Base-by-base conservation (phyloP, 257 asterid genomes). In the Petrea volubilis region DNA sequence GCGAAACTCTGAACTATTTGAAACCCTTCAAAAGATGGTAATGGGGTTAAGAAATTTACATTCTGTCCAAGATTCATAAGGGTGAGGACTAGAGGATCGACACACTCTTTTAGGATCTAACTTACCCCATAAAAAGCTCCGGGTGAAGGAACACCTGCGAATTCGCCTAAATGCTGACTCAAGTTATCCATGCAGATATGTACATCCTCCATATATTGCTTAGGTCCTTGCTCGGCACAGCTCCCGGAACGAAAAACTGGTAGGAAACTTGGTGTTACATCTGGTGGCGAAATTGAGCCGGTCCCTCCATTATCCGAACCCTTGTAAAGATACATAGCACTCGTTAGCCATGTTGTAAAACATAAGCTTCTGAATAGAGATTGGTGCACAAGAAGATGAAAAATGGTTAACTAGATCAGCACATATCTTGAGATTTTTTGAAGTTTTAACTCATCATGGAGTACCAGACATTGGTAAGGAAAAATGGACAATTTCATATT, bases 51-150 rank as follows among this genome's bases (percentile, higher is more conserved):
- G 28, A 8, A 13, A 24, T 27, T 23, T 52, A 49, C 28, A 23
- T 28, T 52, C 33, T 11, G 20, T 56, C 20, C 10, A 20, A 47
- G 28, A 13, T 29, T 43, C 17, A 36, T 31, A 6, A 21, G 23
- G 49, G 23, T 21, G 14, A 13, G 20, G 15, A 49, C 15, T 20
- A 34, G 20, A 27, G 50, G 23, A 65, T 62, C 17, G 7, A 29
- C 7, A 33, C 4, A 47, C n/a, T 15, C n/a, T 34, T 31, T n/a
- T 28, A 69, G 34, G 51, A 36, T 50, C 55, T 9, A 73, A 76
- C 83, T 41, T 71, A 85, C 96, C 89, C 97, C 97, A 25, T 90
- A 88, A 70, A 88, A 90, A 20, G 97, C 96, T 79, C 92, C 96
- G n/a, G 84, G 83, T 18, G 88, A 85, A 75, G 92, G 82, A 62